Evolutionary conservation across 768 basidiomycete species (phyloP), one percentile per base, ranked within the genome.

Genomic region (Lyophyllum shimeji): DNA sequence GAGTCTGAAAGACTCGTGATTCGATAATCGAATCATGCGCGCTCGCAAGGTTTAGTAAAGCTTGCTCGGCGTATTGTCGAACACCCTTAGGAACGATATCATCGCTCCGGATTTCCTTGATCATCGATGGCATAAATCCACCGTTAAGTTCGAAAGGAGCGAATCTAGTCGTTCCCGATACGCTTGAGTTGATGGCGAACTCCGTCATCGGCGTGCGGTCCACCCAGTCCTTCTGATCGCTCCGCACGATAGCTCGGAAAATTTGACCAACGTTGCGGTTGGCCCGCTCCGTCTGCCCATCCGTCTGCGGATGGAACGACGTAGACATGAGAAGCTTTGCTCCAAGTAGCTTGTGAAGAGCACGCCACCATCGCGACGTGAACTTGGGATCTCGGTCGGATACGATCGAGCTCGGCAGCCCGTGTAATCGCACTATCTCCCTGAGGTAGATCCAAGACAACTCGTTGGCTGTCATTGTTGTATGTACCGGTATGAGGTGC

Each of bases 1-100:
- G 11, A 56, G 39, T 33, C 79, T 74, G 0, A 71, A 66, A 0
- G 70, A 39, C 37, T 7, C 37, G 37, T 7, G 37, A 3, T 53
- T 53, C 71, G 7, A 79, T 73, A 1, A 79, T 71, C 0, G 67
- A 63, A 53, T 81, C 68, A 51, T 79, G 76, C 0, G 76, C 75
- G 0, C 49, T 34, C 3, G 63, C 47, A 2, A 77, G 27, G 24
- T 72, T 65, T 0, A 47, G 27, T 5, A 63, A 25, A 0, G 69
- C 67, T 5, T 59, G 27, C 23, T 65, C 44, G 0, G 68, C 65
- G 45, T 73, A 76, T 0, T 34, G 46, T 7, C 54, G 25, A 0
- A 73, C 58, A 0, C 70, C 70, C 18, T 57, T 59, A 9, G 50
- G 53, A 47, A 56, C 33, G 15, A 1, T 2, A 13, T 17, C 40